Evolutionary conservation across 805 yeast species (phyloP), one percentile per base, ranked within the genome.

Genomic region (Pichia manshurica): DNA sequence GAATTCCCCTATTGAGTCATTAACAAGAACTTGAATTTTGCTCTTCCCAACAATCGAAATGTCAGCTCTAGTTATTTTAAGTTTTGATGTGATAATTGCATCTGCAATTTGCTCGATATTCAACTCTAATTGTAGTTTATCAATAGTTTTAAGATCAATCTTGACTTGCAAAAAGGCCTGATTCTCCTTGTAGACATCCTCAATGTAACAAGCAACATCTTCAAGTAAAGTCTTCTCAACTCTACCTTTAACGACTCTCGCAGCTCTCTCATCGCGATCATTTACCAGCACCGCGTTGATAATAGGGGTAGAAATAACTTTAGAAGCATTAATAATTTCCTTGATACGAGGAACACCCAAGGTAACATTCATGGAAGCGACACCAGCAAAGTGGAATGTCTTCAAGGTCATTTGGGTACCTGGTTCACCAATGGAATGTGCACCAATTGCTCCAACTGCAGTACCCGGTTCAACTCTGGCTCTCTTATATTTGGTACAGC

Each of bases 321-420:
- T 93, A 17, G 97, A 87, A 3, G 99, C 99, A 65, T 93, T 93
- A 65, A 93, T 93, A 65, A 93, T 93, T 73, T 93, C 99, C 70
- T 93, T 93, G 65, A 93, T 91, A 78, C 99, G 96, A 43, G 99
- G 99, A 45, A 93, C 99, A 79, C 99, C 99, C 57, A 93, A 78
- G 0, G 99, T 93, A 55, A 91, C 96, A 72, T 93, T 93, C 97
- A 91, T 93, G 41, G 96, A 86, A 32, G 99, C 98, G 49, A 93
- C 99, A 76, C 99, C 99, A 60, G 99, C 99, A 76, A 93, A 93
- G 75, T 93, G 71, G 68, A 67, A 67, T 57, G 83, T 78, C 63
- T 78, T 78, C 65, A 78, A 76, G 4, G 99, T 93, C 99, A 93
- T 93, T 71, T 93, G 99, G 0, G 99, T 93, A 65, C 98, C 99